These are phyloP conservation scores for Rhodotorula sp. DNA, from an alignment of 1,284 basidiomycete genomes.

Conservation along the genomic window DNA sequence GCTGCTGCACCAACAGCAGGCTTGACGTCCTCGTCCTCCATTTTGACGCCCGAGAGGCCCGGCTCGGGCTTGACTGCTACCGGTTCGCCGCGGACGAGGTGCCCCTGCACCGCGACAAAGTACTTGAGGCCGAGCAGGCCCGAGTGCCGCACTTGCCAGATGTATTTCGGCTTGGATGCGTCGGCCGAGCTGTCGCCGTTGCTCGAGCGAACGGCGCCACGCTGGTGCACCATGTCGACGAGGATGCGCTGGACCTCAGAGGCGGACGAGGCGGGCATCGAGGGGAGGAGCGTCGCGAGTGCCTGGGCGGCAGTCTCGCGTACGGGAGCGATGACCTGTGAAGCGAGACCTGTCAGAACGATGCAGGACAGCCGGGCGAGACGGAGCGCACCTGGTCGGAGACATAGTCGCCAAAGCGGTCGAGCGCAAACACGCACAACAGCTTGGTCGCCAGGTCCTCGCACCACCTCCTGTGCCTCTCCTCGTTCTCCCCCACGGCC, in stretches of 20 bases:
- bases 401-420: constrained; percentile 96
- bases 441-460: constrained; percentile 84
- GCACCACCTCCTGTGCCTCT: constrained; percentile 79
- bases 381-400: constrained; percentile 70
- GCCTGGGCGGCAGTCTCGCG: constrained; percentile 96
- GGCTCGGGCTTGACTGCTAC: constrained; percentile 40
- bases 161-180: constrained; percentile 58
- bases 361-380: neutral
- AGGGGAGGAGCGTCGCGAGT: constrained; percentile 80
- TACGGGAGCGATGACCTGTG: constrained; percentile 90
- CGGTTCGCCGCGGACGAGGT: constrained; percentile 61
- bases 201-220: constrained; percentile 52
- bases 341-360: no score
- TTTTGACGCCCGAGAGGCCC: no score
- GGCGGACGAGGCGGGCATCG: constrained; percentile 77
- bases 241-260: constrained; percentile 78
- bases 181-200: constrained; percentile 46
- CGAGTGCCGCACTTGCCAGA: constrained; percentile 98
- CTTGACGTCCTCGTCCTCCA: constrained; percentile 27
- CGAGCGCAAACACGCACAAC: constrained; percentile 88
- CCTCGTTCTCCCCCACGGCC: constrained; percentile 62
- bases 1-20: neutral
- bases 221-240: constrained; percentile 90
- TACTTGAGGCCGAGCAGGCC: constrained; percentile 96
- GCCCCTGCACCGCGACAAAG: constrained; percentile 87